Percentiles rank a stretch among this genome's conserved stretches.
These are phyloP conservation scores for Phytophthora cryptogea DNA, from an alignment of 352 stramenopile genomes.

Conservation along the genomic window DNA sequence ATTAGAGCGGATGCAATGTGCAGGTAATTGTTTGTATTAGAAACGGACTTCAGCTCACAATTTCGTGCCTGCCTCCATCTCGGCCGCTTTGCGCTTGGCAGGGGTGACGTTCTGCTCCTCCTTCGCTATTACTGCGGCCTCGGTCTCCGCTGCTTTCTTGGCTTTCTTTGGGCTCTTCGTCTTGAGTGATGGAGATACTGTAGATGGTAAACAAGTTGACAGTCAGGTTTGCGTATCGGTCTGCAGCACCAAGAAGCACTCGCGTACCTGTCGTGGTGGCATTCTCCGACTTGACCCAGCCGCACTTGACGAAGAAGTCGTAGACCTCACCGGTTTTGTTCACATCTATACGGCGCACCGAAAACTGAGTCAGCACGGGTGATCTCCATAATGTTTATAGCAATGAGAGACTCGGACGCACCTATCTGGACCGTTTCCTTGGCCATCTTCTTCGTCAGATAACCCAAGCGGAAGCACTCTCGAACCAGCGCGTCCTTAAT, in stretches of 20 bases:
- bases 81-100: conserved; percentile 57
- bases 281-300: conserved; percentile 79
- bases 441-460: conserved; percentile 75
- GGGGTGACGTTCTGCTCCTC: conserved; percentile 33
- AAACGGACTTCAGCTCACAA: conserved; percentile 20
- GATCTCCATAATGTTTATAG: conserved; percentile 5
- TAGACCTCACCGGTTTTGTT: conserved; percentile 88
- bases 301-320: conserved; percentile 91
- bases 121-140: conserved; percentile 19
- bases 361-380: conserved; percentile 22
- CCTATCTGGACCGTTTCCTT: conserved; percentile 93
- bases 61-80: conserved; percentile 41
- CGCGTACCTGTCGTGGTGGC: conserved; percentile 57
- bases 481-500: conserved; percentile 95
- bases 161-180: conserved; percentile 30
- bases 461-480: conserved; percentile 79
- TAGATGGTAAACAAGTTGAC: conserved; percentile 9
- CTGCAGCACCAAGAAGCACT: not conserved
- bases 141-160: conserved; percentile 18
- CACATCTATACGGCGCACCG: conserved; percentile 55
- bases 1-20: conserved; percentile 1
- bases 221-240: not conserved
- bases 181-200: conserved; percentile 36
- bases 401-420: conserved; percentile 31
- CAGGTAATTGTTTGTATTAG: conserved; percentile 12